Base-by-base conservation (phyloP, 1,284 basidiomycete genomes). In the Apiotrichum porosum region DNA sequence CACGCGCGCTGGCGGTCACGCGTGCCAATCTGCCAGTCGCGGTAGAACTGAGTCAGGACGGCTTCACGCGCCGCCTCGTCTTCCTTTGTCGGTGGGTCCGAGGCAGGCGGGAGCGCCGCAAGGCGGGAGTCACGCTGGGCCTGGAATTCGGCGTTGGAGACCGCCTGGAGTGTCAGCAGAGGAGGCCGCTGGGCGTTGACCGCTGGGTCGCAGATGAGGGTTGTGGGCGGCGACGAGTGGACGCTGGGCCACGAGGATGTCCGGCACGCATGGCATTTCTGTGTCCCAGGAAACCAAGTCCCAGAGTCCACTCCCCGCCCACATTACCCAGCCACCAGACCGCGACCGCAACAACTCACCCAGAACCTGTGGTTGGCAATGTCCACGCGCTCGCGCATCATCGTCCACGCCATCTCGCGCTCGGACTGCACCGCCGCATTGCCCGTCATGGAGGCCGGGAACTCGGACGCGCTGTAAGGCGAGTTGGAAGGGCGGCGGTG, bases 331-430 rank as follows among this genome's bases (percentile, higher is more conserved):
- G n/a, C n/a, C n/a, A n/a, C n/a, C n/a, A n/a, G n/a, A n/a, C n/a
- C n/a, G n/a, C n/a, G n/a, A n/a, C n/a, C n/a, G n/a, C n/a, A n/a
- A n/a, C n/a, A n/a, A 62, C 66, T 46, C 40, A 69, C 69, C 69
- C 69, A 72, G 47, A 70, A 72, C 8, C 61, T 56, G 54, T 72
- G 69, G 50, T 72, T 72, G 49, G 56, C 62, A 47, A 66, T 51
- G 48, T 72, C 69, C 4, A 70, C 65, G 15, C 67, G 56, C 48
- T 72, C 68, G 35, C 65, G 52, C 35, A 57, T 54, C 49, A 72
- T 48, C 28, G 61, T 52, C 57, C 61, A 67, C 51, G 67, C 59
- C 18, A 72, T 44, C 47, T 72, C 67, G 34, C 66, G 55, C 42
- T 65, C 62, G 19, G 57, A 58, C 33, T 61, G 50, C 24, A 56